phyloP scores from a whole-genome alignment of 768 basidiomycete genomes.

The Astraeus odoratus region DNA sequence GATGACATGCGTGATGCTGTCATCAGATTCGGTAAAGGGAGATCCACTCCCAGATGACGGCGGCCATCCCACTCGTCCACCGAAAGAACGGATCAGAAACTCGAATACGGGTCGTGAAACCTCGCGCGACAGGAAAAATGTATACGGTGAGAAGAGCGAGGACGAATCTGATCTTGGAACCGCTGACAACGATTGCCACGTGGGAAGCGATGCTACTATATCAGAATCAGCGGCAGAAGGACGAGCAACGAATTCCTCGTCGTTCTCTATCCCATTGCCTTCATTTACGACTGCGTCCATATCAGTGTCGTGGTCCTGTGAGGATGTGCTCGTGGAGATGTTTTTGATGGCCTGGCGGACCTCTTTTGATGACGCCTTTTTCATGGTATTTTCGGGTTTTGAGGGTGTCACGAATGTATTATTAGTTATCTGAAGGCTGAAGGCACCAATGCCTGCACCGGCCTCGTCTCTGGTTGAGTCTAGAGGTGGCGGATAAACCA shows the following conservation, averaged over 20 bases:
- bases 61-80: conserved; percentile 90
- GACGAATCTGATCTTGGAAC: conserved; percentile 50
- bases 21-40: conserved; percentile 68
- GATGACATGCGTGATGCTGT: conserved; percentile 89
- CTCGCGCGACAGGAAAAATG: conserved; percentile 92
- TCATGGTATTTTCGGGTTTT: conserved; percentile 12
- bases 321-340: conserved; percentile 24
- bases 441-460: conserved; percentile 85
- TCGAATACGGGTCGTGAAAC: conserved; percentile 89
- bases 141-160: conserved; percentile 77
- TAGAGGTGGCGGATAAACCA: conserved; percentile 92
- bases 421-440: conserved; percentile 57
- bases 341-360: conserved; percentile 44
- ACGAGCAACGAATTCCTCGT: conserved; percentile 66
- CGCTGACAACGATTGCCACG: conserved; percentile 58
- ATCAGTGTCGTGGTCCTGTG: conserved; percentile 31
- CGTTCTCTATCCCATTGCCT: conserved; percentile 27
- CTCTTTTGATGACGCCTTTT: conserved; percentile 49
- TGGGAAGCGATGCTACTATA: conserved; percentile 48
- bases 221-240: conserved; percentile 46
- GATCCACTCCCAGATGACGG: conserved; percentile 75
- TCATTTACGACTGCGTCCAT: conserved; percentile 28
- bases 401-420: conserved; percentile 14
- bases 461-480: conserved; percentile 78
- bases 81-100: conserved; percentile 87